Evolutionary conservation across 306 rosid genomes (phyloP).

Genomic region (Gastrolobium bilobum): DNA sequence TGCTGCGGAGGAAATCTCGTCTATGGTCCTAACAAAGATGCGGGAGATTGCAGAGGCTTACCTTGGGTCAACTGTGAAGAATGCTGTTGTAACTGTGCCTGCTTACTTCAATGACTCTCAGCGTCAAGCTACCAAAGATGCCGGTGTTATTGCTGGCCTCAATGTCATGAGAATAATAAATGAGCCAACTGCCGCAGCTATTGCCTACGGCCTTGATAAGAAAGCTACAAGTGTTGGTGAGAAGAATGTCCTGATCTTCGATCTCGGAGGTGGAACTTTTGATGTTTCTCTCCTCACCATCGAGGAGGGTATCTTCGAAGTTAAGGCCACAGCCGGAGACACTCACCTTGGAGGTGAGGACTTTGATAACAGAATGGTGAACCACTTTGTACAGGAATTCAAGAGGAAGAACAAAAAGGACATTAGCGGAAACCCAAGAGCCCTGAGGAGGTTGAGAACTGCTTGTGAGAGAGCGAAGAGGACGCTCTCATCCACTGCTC

Average conservation of each 20-base stretch:
- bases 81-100: conserved; percentile 85
- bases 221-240: conserved; percentile 68
- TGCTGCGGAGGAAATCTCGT: conserved; percentile 74
- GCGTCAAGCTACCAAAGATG: conserved; percentile 82
- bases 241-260: conserved; percentile 74
- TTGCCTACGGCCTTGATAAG: conserved; percentile 80
- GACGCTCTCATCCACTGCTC: conserved; percentile 81
- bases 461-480: conserved; percentile 88
- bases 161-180: conserved; percentile 74
- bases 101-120: conserved; percentile 85
- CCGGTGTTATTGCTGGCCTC: conserved; percentile 74
- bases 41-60: conserved; percentile 89
- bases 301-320: conserved; percentile 81
- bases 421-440: conserved; percentile 76
- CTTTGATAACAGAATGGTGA: conserved; percentile 80
- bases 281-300: conserved; percentile 82
- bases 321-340: conserved; percentile 82
- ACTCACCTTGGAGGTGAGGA: conserved; percentile 94
- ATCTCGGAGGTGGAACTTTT: conserved; percentile 70
- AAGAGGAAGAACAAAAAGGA: conserved; percentile 83
- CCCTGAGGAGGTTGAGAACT: conserved; percentile 76
- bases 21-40: conserved; percentile 83
- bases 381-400: conserved; percentile 82
- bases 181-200: conserved; percentile 82
- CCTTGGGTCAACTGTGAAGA: conserved; percentile 71